These are phyloP conservation scores for Debaryomycetaceae sp. DNA, from an alignment of 1,139 yeast species.

Conservation along the genomic window DNA sequence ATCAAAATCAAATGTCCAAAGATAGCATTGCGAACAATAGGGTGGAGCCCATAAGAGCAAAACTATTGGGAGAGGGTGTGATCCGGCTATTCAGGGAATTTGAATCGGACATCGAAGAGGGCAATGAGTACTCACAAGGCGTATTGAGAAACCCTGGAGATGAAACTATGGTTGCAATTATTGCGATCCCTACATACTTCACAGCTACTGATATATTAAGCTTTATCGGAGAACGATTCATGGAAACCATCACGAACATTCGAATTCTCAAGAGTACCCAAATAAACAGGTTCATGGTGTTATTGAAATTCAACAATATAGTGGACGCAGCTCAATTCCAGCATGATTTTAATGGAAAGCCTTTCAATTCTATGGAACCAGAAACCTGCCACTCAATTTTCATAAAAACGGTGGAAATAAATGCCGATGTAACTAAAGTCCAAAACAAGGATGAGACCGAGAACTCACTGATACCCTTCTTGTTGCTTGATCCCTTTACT, in stretches of 20 bases:
- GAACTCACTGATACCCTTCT: slow-evolving; percentile 52
- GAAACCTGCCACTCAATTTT: slow-evolving; percentile 78
- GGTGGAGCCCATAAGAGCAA: slow-evolving; percentile 53
- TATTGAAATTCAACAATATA: slow-evolving; percentile 65
- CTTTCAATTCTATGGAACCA: slow-evolving; percentile 85
- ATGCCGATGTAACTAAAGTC: slow-evolving; percentile 9
- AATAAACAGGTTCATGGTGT: slow-evolving; percentile 70
- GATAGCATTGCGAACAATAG: slow-evolving; percentile 11
- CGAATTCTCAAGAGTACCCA: slow-evolving; percentile 66
- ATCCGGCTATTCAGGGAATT: slow-evolving; percentile 63
- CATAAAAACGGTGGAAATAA: slow-evolving; percentile 56
- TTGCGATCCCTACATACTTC: slow-evolving; percentile 85
- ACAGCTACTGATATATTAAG: slow-evolving; percentile 83
- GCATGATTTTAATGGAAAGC: slow-evolving; percentile 64
- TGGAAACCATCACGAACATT: slow-evolving; percentile 64
- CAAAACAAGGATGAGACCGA: slow-evolving; percentile 17
- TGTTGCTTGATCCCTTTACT: slow-evolving; percentile 74
- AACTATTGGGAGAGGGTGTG: slow-evolving; percentile 68
- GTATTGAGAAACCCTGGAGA: slow-evolving; percentile 33
- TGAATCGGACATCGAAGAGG: slow-evolving; percentile 1
- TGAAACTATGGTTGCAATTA: slow-evolving; percentile 67
- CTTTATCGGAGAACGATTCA: slow-evolving; percentile 62
- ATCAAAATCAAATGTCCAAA: slow-evolving; percentile 2
- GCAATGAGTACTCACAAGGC: slow-evolving; percentile 2
- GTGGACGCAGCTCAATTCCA: slow-evolving; percentile 61